A percentile compares a stretch with the other conserved stretches of the same genome.
Conservation (phyloP, 768 basidiomycete species). For the Kwoniella botswanensis region DNA sequence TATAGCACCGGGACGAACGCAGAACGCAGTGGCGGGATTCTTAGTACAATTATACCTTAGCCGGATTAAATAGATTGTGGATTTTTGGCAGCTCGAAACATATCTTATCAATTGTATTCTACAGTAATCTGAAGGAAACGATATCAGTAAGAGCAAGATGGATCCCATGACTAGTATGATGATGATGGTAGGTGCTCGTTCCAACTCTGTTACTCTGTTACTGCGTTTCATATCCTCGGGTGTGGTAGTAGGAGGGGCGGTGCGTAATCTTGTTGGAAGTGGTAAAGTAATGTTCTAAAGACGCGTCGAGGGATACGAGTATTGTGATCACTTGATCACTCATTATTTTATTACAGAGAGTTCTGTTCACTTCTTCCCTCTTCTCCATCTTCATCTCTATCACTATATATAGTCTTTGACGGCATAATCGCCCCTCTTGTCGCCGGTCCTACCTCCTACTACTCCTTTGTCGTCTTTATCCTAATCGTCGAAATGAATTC, state of each 20-base stretch:
- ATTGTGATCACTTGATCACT: neutral
- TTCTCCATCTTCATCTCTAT: neutral
- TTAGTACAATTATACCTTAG: accelerated
- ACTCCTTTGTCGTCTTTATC: no score
- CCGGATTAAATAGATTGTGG: neutral
- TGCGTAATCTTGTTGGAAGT: neutral
- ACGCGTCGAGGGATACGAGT: neutral
- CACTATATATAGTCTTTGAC: neutral
- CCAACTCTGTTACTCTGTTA: neutral
- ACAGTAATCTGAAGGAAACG: neutral
- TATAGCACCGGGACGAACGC: neutral
- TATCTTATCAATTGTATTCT: no score
- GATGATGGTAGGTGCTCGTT: constrained; percentile 44
- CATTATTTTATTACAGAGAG: neutral
- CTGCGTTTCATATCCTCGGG: neutral
- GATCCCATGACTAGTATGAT: constrained; percentile 47
- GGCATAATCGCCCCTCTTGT: no score
- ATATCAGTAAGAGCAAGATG: constrained; percentile 27
- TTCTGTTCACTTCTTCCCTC: neutral
- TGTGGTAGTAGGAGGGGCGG: neutral
- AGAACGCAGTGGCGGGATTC: neutral
- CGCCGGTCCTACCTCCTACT: no score
- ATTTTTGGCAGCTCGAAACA: neutral
- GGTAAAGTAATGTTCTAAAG: neutral
- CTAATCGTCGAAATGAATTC: neutral